Percentiles rank a stretch among this genome's conserved stretches.
Evolutionary conservation across 495 filamentous ascomycete species (phyloP).

Genomic region (Penicillium steckii): DNA sequence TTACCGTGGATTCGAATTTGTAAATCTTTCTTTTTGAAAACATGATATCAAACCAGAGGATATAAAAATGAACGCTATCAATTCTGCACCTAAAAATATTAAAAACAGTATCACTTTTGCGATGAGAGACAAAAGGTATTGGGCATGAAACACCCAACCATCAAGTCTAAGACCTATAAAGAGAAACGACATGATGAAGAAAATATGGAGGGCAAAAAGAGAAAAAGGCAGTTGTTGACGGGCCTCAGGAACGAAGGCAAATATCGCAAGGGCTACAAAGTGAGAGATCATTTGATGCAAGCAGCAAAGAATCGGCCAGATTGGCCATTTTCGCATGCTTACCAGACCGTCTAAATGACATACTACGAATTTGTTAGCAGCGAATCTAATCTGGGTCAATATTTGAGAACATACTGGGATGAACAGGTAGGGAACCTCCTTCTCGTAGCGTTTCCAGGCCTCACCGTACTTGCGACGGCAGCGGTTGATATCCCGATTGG

Average conservation of each 20-base stretch:
- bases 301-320: not conserved
- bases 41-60: not conserved
- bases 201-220: not conserved
- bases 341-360: not conserved
- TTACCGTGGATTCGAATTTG: not conserved
- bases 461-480: conserved; percentile 87
- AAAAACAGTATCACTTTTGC: not conserved
- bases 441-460: conserved; percentile 86
- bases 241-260: not conserved
- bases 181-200: not conserved
- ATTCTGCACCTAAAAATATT: not conserved
- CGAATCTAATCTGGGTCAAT: not conserved
- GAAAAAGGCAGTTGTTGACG: not conserved
- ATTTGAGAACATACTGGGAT: conserved; percentile 75
- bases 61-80: not conserved
- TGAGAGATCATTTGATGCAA: not conserved
- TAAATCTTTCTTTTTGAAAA: not conserved
- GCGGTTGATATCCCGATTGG: conserved; percentile 73
- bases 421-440: conserved; percentile 82
- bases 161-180: not conserved
- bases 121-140: not conserved
- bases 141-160: not conserved
- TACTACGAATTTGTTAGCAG: not conserved
- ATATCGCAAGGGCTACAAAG: not conserved
- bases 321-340: conserved; percentile 4